phyloP scores from a whole-genome alignment of 345 rosid genomes.

The Aegle marmelos region DNA sequence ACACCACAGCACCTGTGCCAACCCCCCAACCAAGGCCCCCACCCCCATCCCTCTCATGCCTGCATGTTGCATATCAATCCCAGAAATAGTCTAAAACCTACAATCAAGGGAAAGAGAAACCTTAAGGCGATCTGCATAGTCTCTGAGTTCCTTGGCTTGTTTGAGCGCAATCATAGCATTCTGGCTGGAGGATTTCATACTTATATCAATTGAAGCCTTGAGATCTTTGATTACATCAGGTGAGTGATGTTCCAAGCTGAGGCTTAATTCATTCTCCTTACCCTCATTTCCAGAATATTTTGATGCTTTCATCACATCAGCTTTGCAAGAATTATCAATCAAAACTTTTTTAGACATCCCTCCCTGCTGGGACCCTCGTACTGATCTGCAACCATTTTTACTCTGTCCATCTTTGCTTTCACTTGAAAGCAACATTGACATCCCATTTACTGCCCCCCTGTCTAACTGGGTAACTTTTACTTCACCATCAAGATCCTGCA shows the following conservation, averaged over 20 bases:
- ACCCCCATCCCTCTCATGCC: not conserved
- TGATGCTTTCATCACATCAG: slow-evolving; percentile 25
- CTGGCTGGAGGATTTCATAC: slow-evolving; percentile 36
- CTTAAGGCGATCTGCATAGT: slow-evolving; percentile 62
- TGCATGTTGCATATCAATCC: not conserved
- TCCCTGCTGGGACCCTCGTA: slow-evolving; percentile 15
- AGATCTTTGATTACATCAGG: slow-evolving; percentile 29
- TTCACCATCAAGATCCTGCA: slow-evolving; percentile 23
- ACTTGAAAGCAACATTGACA: slow-evolving; percentile 8
- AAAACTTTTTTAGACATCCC: slow-evolving; percentile 13
- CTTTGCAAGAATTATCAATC: slow-evolving; percentile 34
- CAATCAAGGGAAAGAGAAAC: slow-evolving; percentile 22
- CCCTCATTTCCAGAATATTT: slow-evolving; percentile 27
- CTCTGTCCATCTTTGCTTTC: slow-evolving; percentile 20
- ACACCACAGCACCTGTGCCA: too few relatives aligned
- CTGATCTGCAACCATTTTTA: slow-evolving; percentile 9
- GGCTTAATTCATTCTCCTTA: slow-evolving; percentile 26
- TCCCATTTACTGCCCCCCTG: slow-evolving; percentile 20
- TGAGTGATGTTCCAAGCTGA: slow-evolving; percentile 8
- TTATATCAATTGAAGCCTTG: slow-evolving; percentile 28
- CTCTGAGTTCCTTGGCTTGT: slow-evolving; percentile 54
- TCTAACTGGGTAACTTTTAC: slow-evolving; percentile 19
- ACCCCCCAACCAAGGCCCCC: too few relatives aligned
- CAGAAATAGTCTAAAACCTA: not conserved
- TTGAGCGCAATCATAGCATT: slow-evolving; percentile 41